These are phyloP conservation scores for Metschnikowia picachoensis DNA, from an alignment of 805 yeast genomes.

Conservation along the genomic window DNA sequence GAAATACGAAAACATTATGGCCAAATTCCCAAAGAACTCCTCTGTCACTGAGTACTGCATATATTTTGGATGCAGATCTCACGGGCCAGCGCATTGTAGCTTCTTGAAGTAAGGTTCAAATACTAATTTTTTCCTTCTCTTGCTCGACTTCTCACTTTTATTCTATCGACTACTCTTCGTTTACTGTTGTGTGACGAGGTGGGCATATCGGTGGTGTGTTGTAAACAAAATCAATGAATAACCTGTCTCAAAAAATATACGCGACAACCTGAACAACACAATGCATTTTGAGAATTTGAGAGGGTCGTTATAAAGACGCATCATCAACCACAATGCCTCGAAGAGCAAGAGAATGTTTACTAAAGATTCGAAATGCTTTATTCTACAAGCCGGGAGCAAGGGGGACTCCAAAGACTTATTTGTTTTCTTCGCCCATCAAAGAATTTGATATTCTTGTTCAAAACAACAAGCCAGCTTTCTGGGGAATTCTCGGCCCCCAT, in stretches of 20 bases:
- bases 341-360: conserved; percentile 11
- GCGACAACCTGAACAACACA: too few species aligned
- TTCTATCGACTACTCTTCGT: neutral
- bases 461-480: conserved; percentile 19
- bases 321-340: neutral
- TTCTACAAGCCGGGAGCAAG: conserved; percentile 16
- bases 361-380: conserved; percentile 22
- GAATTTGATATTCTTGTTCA: conserved; percentile 21
- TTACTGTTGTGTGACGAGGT: neutral
- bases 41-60: neutral
- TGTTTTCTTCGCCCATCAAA: conserved; percentile 27
- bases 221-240: too few species aligned
- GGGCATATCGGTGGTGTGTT: too few species aligned
- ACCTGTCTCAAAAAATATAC: too few species aligned
- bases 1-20: neutral
- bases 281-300: too few species aligned
- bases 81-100: too few species aligned
- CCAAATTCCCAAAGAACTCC: too few species aligned
- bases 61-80: too few species aligned
- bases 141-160: neutral
- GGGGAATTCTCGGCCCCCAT: conserved; percentile 37
- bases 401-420: conserved; percentile 1
- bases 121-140: neutral
- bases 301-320: too few species aligned
- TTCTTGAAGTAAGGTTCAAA: too few species aligned